Base-by-base conservation (phyloP, 768 basidiomycete genomes). In the Amanita subjunquillea region DNA sequence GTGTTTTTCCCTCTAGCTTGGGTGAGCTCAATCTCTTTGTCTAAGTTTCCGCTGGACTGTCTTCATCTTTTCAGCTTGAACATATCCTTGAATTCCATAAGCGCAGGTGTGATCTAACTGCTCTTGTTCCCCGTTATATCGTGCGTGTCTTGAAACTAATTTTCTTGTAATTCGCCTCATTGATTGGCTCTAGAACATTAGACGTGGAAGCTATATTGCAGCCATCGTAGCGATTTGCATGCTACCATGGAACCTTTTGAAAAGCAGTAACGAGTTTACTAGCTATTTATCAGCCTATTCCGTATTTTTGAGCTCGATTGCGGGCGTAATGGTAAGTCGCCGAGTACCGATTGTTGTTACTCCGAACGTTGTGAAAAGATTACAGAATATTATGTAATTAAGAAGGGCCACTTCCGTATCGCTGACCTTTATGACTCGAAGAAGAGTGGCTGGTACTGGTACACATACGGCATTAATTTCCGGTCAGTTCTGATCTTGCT, bases 171-270 rank as follows among this genome's bases (percentile, higher is more conserved):
- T 40, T 22, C 12, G 34, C 5, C 20, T 22, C 15, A 13, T 36
- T 15, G 13, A 12, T 25, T 13, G 7, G 20, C 2, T 23, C 47
- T 48, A 85, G 81, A 90, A 86, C 62, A 91, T 92, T 62, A 81
- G 89, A 20, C 78, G 89, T n/a, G 89, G 91, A 27, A 87, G 89
- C n/a, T 93, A 85, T 66, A 68, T 91, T 42, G 85, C 83, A 17
- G 87, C 87, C 6, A 72, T 85, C 46, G 81, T 88, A 36, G 88
- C 87, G 3, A 61, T 90, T 34, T 78, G 73, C 65, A 87, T 87
- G 72, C 77, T 81, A 36, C 87, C 85, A 2, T 88, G 87, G 87
- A 85, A 85, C 59, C 67, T 89, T 34, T 72, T 87, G 58, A 80
- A 82, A 64, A 79, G 72, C 55, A 85, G 82, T 65, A 89, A 82